These are phyloP conservation scores for Colletotrichum melonis DNA, from an alignment of 2,329 filamentous ascomycete genomes.

Conservation along the genomic window DNA sequence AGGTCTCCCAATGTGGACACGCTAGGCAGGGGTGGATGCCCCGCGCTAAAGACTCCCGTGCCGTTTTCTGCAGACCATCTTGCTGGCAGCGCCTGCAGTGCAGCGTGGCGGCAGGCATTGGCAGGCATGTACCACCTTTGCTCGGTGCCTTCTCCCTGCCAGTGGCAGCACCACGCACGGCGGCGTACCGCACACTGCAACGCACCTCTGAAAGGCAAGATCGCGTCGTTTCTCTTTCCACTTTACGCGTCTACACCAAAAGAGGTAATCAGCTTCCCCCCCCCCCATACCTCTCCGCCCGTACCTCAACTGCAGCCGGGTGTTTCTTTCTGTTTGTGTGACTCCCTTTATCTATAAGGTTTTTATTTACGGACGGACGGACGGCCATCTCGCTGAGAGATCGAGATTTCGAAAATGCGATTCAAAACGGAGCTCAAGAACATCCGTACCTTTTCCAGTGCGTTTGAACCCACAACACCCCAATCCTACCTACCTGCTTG, in stretches of 20 bases:
- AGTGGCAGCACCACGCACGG: background rate
- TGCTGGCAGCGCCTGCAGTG: background rate
- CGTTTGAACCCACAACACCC: slow-evolving; percentile 37
- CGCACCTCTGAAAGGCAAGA: background rate
- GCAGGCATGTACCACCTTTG: slow-evolving; percentile 18
- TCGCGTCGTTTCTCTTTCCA: background rate
- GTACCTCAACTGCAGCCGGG: background rate
- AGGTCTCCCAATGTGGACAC: slow-evolving; percentile 24
- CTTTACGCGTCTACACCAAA: slow-evolving; percentile 8
- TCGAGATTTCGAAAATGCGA: slow-evolving; percentile 60
- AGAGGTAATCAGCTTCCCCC: background rate
- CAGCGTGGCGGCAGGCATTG: slow-evolving; percentile 6
- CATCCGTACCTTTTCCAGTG: slow-evolving; percentile 74
- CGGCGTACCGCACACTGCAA: background rate
- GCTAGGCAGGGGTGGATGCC: slow-evolving; percentile 21
- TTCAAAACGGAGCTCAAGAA: slow-evolving; percentile 76
- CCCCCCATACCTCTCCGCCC: background rate
- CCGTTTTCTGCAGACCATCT: slow-evolving; percentile 2
- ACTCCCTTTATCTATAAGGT: background rate
- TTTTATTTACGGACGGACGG: background rate
- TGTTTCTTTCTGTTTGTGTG: background rate
- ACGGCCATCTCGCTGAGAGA: background rate
- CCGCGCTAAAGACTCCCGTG: slow-evolving; percentile 28
- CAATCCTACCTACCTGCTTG: background rate
- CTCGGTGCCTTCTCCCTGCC: slow-evolving; percentile 6